A percentile compares a stretch with the other conserved stretches of the same genome.
Conservation (phyloP, 306 rosid species). For the Cucumis cinereus region DNA sequence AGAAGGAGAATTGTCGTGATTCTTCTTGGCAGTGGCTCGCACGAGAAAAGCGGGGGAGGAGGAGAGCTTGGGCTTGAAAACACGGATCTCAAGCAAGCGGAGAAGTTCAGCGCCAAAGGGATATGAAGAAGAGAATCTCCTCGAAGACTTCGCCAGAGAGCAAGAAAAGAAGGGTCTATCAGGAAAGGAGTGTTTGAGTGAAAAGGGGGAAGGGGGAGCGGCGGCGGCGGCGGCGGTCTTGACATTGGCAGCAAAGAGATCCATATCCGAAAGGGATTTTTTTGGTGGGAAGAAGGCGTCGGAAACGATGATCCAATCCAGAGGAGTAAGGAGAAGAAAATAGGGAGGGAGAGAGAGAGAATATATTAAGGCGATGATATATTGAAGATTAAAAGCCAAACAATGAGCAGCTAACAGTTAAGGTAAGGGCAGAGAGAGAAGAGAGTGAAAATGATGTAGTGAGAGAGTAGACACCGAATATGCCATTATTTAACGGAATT, state of each 20-base stretch:
- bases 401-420: slow-evolving; percentile 5
- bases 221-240: slow-evolving; percentile 26
- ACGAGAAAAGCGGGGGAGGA: slow-evolving; percentile 22
- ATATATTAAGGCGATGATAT: slow-evolving; percentile 3
- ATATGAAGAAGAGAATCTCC: slow-evolving; percentile 10
- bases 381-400: neutral
- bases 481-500: neutral
- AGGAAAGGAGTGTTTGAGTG: slow-evolving; percentile 27
- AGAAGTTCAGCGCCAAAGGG: slow-evolving; percentile 25
- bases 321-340: neutral
- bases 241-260: slow-evolving; percentile 48
- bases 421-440: neutral
- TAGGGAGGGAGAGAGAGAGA: neutral
- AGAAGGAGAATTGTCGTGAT: slow-evolving; percentile 44
- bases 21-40: slow-evolving; percentile 56
- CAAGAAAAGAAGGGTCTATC: slow-evolving; percentile 35
- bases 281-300: neutral
- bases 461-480: neutral
- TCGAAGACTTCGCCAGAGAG: slow-evolving; percentile 16
- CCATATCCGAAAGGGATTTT: slow-evolving; percentile 30
- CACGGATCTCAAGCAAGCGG: slow-evolving; percentile 30
- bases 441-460: neutral
- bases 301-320: neutral
- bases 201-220: slow-evolving; percentile 17
- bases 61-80: slow-evolving; percentile 25